A percentile compares a stretch with the other conserved stretches of the same genome.
Conservation (phyloP, 192 early-diverging fungal species). For the Umbelopsis vinacea region DNA sequence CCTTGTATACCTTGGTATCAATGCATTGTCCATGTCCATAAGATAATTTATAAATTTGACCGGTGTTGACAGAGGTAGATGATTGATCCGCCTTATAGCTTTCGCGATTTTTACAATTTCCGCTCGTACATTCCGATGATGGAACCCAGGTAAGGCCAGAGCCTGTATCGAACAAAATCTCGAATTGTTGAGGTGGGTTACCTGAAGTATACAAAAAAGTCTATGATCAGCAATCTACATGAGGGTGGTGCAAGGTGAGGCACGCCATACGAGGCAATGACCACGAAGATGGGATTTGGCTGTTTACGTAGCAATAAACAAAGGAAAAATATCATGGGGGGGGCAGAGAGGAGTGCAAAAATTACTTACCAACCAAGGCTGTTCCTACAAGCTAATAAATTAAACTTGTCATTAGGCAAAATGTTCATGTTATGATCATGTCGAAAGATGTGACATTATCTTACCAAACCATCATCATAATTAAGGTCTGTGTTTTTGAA, state of each 20-base stretch:
- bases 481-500: slow-evolving; percentile 33
- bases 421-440: too few species aligned
- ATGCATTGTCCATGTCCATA: slow-evolving; percentile 35
- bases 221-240: slow-evolving; percentile 15
- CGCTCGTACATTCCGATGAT: slow-evolving; percentile 30
- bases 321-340: neutral
- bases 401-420: neutral
- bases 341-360: neutral
- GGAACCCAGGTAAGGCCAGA: slow-evolving; percentile 37
- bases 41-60: slow-evolving; percentile 23
- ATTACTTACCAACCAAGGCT: slow-evolving; percentile 7
- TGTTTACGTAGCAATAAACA: neutral
- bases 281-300: neutral
- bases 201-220: slow-evolving; percentile 23
- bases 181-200: slow-evolving; percentile 35
- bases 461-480: slow-evolving; percentile 38
- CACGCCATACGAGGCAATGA: neutral
- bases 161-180: slow-evolving; percentile 38
- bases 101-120: slow-evolving; percentile 15
- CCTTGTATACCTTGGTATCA: slow-evolving; percentile 34
- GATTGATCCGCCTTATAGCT: slow-evolving; percentile 27
- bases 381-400: slow-evolving; percentile 13
- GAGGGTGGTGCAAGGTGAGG: neutral
- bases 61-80: slow-evolving; percentile 26
- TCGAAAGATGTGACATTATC: neutral